Base-by-base conservation (phyloP, 805 yeast species). In the Helenozyma baotianmanensis region DNA sequence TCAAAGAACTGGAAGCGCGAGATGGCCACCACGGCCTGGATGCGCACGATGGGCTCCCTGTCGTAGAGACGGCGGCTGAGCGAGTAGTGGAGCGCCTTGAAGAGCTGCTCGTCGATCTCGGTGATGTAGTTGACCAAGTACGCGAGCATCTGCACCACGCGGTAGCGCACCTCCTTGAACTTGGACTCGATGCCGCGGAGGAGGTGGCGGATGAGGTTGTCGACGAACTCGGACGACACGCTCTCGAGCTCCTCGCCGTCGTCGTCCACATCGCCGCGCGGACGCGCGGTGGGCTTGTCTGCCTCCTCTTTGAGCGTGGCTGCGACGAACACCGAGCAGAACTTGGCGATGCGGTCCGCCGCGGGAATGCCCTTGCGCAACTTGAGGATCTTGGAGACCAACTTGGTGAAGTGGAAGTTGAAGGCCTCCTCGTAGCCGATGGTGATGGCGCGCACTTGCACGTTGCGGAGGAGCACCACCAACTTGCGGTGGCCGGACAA, bases 1-100 rank as follows among this genome's bases (percentile, higher is more conserved):
- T 53, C 50, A 31, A 53, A 50, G 30, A 59, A 63, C 56, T 89
- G 96, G 45, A 90, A 80, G 36, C 88, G 68, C 0, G 95, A 76
- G 24, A 88, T 58, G 10, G 94, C 82, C 22, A 82, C 73, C 0
- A 85, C 78, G 0, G 97, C 95, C 56, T 85, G 92, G n/a, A 80
- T 69, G 47, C 98, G 68, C 3, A 92, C 85, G 7, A 64, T 60
- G 5, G 87, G 66, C 48, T 90, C 97, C 49, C 78, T 82, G 48
- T 84, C 95, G 44, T 71, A 72, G 1, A 85, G 53, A 39, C 97
- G 68, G 30, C 73, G 72, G 21, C 73, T 68, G 30, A 89, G 62
- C 10, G 78, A 73, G 51, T 74, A 72, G 42, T 76, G 67, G 29
- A 92, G 57, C 2, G 75, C 68, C 28, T 78, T 78, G 45, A 80